Evolutionary conservation across 2,329 filamentous ascomycete genomes (phyloP), one percentile per base, ranked within the genome.

Genomic region (Alternaria rosae): DNA sequence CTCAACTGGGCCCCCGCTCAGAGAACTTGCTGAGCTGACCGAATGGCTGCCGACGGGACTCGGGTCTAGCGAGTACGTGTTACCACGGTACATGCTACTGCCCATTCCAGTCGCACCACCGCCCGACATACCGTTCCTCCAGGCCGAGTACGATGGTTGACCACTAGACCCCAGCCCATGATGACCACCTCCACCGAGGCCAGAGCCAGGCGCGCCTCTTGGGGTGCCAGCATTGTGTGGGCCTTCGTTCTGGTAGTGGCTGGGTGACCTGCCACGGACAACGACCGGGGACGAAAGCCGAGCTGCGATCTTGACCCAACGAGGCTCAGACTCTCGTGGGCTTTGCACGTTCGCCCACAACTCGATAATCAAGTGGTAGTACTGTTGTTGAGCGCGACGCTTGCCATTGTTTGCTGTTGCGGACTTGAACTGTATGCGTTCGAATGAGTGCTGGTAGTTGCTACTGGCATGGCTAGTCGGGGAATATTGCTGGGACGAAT

Each of bases 401-500:
- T 97, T 97, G 48, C 93, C 93, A 69, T 97, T 97, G 81, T 97
- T 97, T 23, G 93, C 92, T 0, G 93, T 97, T 1, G 94, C 93
- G 67, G 92, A 92, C 78, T 97, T 96, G 85, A 97, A 97, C 72
- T 97, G 93, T 54, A 97, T 95, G 11, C 94, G 89, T 76, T 97
- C 93, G 75, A 96, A 97, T 0, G 85, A 86, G 59, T 89, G 86
- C n/a, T 84, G 82, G 8, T 78, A 81, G 12, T 70, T 76, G 55
- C 70, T 78, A 26, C 65, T 75, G 0, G 71, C 66, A 48, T 80
- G 78, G 50, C 70, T 74, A 4, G 78, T 66, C 6, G 79, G 72
- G 12, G 76, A 76, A 59, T 72, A 79, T 45, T 70, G 70, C 20
- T 80, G 76, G 5, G 72, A 66, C 1, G 74, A 59, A 11, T 78